These are phyloP conservation scores for Aureobasidium subglaciale DNA, from an alignment of 2,329 filamentous ascomycete species.

Conservation along the genomic window DNA sequence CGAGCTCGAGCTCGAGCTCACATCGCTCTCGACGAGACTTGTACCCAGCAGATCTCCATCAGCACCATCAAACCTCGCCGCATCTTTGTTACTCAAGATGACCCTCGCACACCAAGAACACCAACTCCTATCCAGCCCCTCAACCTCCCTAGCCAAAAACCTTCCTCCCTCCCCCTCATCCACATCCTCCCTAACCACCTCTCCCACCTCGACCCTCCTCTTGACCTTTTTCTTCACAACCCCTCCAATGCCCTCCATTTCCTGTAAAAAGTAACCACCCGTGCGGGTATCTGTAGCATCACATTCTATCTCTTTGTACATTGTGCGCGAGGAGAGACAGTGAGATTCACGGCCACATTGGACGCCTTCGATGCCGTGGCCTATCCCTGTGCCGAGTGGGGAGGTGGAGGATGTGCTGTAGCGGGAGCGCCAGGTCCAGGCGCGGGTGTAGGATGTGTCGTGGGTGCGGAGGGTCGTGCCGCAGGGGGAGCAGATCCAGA, in stretches of 20 bases:
- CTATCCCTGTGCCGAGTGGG: conserved; percentile 81
- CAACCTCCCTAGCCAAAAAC: conserved; percentile 64
- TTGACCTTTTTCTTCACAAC: conserved; percentile 84
- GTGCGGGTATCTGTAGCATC: conserved; percentile 43
- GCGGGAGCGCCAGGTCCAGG: conserved; percentile 84
- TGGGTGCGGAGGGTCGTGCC: conserved; percentile 60
- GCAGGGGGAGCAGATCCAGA: conserved; percentile 84
- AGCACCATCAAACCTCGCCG: background rate
- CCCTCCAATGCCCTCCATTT: conserved; percentile 86
- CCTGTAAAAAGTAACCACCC: conserved; percentile 73
- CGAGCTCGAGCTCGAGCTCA: conserved; percentile 5
- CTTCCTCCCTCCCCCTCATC: conserved; percentile 63
- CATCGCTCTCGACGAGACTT: background rate
- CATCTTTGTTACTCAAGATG: conserved; percentile 52
- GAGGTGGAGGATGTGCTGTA: conserved; percentile 61
- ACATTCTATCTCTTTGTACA: conserved; percentile 79
- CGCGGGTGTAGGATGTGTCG: conserved; percentile 54
- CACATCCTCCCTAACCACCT: conserved; percentile 77
- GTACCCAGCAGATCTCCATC: background rate
- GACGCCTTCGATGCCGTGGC: conserved; percentile 81
- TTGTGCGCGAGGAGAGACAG: conserved; percentile 69
- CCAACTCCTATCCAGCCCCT: conserved; percentile 67
- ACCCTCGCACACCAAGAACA: conserved; percentile 86
- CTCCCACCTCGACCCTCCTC: conserved; percentile 71
- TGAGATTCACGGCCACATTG: conserved; percentile 71